Conservation (phyloP, 345 rosid genomes). For the Populus davidiana region DNA sequence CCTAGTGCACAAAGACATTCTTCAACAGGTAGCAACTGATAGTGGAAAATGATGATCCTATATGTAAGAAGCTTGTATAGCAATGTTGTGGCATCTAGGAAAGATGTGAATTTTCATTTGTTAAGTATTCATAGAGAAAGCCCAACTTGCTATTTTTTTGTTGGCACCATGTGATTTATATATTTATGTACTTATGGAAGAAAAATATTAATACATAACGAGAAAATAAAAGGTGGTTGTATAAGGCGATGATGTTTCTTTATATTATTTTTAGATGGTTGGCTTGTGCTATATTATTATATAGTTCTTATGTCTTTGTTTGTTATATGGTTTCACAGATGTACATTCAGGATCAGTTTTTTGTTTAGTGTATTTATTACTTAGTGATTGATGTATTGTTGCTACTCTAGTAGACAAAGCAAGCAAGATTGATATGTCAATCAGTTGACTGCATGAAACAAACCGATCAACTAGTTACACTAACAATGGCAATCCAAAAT, state of each 20-base stretch:
- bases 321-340: not conserved
- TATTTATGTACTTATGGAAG: not conserved
- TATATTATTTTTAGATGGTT: conserved; percentile 12
- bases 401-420: too few species aligned
- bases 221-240: conserved; percentile 11
- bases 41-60: conserved; percentile 13
- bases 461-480: too few species aligned
- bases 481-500: too few species aligned
- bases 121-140: conserved; percentile 9
- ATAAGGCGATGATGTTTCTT: not conserved
- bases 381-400: too few species aligned
- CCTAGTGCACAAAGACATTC: conserved; percentile 67
- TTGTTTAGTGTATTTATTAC: not conserved
- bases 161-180: not conserved
- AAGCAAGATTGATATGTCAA: too few species aligned
- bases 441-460: too few species aligned
- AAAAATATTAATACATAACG: not conserved
- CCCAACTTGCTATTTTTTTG: not conserved
- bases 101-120: conserved; percentile 7
- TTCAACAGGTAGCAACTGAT: conserved; percentile 36
- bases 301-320: not conserved
- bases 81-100: not conserved
- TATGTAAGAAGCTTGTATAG: conserved; percentile 12
- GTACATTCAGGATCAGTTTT: not conserved
- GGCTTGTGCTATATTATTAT: not conserved